These are phyloP conservation scores for Delphinella strobiligena DNA, from an alignment of 2,329 filamentous ascomycete species.

Conservation along the genomic window DNA sequence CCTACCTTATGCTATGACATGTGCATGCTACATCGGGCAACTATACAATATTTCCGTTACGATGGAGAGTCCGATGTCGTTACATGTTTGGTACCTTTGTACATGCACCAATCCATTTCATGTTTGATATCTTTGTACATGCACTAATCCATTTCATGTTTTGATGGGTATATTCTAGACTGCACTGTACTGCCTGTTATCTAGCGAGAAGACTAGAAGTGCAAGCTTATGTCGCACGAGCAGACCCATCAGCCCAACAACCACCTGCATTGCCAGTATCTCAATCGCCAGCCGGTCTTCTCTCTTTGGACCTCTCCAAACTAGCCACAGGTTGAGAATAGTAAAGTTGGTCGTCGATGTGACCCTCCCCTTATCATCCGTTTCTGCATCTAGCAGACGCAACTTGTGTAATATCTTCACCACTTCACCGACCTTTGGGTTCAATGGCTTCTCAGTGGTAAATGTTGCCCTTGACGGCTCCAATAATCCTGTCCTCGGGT, in stretches of 20 bases:
- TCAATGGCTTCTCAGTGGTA: slow-evolving; percentile 51
- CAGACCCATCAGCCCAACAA: slow-evolving; percentile 67
- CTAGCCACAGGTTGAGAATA: slow-evolving; percentile 87
- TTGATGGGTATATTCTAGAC: too few relatives aligned
- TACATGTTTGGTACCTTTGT: too few relatives aligned
- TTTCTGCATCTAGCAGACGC: slow-evolving; percentile 54
- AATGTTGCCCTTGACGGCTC: slow-evolving; percentile 76
- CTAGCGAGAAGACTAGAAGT: slow-evolving; percentile 75
- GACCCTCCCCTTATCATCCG: slow-evolving; percentile 57
- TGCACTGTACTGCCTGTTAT: slow-evolving; percentile 36
- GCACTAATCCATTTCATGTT: too few relatives aligned
- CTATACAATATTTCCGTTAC: too few relatives aligned
- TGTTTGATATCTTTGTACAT: too few relatives aligned
- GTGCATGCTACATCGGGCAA: too few relatives aligned
- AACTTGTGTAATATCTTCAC: slow-evolving; percentile 60
- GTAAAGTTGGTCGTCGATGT: slow-evolving; percentile 81
- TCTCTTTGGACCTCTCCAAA: slow-evolving; percentile 83
- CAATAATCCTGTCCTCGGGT: slow-evolving; percentile 68
- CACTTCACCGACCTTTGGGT: slow-evolving; percentile 45
- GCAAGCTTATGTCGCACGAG: slow-evolving; percentile 79
- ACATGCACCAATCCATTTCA: too few relatives aligned
- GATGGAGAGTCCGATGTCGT: too few relatives aligned
- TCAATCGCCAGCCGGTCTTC: slow-evolving; percentile 75
- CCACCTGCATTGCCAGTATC: slow-evolving; percentile 65
- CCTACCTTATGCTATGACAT: too few relatives aligned